Percentiles rank a stretch among this genome's conserved stretches.
These are phyloP conservation scores for Rhodotorula sp. DNA, from an alignment of 1,284 basidiomycete genomes.

Conservation along the genomic window DNA sequence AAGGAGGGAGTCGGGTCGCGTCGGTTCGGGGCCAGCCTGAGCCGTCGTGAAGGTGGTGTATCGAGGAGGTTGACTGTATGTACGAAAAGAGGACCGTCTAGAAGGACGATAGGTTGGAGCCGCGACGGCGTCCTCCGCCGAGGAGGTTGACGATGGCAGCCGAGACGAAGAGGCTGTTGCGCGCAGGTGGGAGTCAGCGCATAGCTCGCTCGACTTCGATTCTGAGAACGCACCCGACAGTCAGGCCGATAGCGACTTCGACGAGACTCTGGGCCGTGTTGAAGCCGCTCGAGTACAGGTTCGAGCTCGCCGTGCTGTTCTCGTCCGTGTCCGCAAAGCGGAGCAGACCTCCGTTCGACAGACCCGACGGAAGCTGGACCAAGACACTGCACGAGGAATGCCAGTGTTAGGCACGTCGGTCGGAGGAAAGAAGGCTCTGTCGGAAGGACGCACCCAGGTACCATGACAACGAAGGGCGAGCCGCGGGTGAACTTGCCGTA, in stretches of 20 bases:
- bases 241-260: constrained; percentile 57
- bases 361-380: constrained; percentile 82
- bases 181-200: not conserved
- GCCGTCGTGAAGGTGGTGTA: not conserved
- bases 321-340: constrained; percentile 62
- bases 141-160: constrained; percentile 30
- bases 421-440: not conserved
- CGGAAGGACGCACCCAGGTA: constrained; percentile 58
- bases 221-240: constrained; percentile 63
- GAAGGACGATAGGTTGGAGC: constrained; percentile 41
- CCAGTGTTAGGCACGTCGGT: constrained; percentile 22
- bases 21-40: not conserved
- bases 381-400: constrained; percentile 57
- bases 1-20: not conserved
- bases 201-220: not conserved
- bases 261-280: constrained; percentile 54
- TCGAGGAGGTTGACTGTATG: too few species aligned
- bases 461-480: constrained; percentile 68
- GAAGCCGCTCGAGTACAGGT: constrained; percentile 64
- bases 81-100: constrained; percentile 2
- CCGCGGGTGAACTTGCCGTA: constrained; percentile 78
- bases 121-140: constrained; percentile 41
- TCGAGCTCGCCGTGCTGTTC: constrained; percentile 43
- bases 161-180: constrained; percentile 13
- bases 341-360: constrained; percentile 80